Percentiles rank a stretch among this genome's conserved stretches.
Conservation (phyloP, 441 rosid genomes). For the Cnidoscolus chayamansa region DNA sequence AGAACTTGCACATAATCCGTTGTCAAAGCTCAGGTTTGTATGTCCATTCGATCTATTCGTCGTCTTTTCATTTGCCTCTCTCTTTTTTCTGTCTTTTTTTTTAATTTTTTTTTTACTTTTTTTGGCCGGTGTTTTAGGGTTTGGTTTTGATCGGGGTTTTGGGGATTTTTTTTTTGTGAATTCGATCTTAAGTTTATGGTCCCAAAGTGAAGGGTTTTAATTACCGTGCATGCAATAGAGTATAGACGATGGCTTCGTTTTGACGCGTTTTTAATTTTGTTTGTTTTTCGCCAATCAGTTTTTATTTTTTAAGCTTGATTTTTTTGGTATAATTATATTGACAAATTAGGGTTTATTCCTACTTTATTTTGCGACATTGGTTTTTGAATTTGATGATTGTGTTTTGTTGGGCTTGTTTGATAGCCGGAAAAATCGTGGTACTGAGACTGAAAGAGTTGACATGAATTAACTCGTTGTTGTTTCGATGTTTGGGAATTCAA, state of each 20-base stretch:
- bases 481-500: slow-evolving; percentile 12
- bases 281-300: slow-evolving; percentile 8
- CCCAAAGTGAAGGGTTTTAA: slow-evolving; percentile 17
- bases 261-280: slow-evolving; percentile 6
- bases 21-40: slow-evolving; percentile 41
- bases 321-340: not conserved
- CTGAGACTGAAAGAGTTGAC: not conserved
- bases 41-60: slow-evolving; percentile 38
- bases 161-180: slow-evolving; percentile 21
- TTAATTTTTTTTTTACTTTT: not conserved
- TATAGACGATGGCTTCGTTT: slow-evolving; percentile 11
- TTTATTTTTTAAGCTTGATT: slow-evolving; percentile 2
- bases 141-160: slow-evolving; percentile 42
- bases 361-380: slow-evolving; percentile 16
- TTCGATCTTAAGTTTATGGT: slow-evolving; percentile 27
- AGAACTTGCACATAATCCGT: slow-evolving; percentile 33
- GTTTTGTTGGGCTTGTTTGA: slow-evolving; percentile 16
- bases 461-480: not conserved
- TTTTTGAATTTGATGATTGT: slow-evolving; percentile 19
- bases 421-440: not conserved
- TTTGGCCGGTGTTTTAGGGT: slow-evolving; percentile 25
- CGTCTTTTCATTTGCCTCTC: slow-evolving; percentile 4
- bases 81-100: not conserved
- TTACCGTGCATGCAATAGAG: slow-evolving; percentile 31
- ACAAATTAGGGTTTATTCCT: slow-evolving; percentile 25